Evolutionary conservation across 108 stramenopile species (phyloP).

Genomic region (Discostella pseudostelligera): DNA sequence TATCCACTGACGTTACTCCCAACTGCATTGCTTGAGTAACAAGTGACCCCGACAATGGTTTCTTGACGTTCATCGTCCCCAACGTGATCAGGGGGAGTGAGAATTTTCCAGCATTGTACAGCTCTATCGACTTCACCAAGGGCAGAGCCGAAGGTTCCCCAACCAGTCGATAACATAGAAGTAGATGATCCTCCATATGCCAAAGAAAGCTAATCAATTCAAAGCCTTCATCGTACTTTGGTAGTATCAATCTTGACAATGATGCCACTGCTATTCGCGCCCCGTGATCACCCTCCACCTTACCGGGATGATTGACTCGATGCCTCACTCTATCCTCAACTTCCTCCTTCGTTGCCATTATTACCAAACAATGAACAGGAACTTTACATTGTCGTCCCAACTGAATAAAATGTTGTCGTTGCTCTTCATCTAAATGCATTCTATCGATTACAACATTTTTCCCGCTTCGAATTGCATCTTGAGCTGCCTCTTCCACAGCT

Average conservation of each 20-base stretch:
- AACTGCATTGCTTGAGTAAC: slow-evolving; percentile 37
- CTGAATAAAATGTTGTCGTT: slow-evolving; percentile 54
- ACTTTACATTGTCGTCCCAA: slow-evolving; percentile 44
- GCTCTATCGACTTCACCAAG: slow-evolving; percentile 7
- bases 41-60: slow-evolving; percentile 29
- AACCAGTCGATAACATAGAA: slow-evolving; percentile 15
- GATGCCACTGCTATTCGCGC: slow-evolving; percentile 54
- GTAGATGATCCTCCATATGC: slow-evolving; percentile 22
- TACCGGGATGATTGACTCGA: slow-evolving; percentile 75
- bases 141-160: not conserved
- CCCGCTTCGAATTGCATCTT: slow-evolving; percentile 37
- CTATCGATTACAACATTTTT: slow-evolving; percentile 73
- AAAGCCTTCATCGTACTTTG: slow-evolving; percentile 66
- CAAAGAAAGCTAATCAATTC: slow-evolving; percentile 49
- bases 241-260: slow-evolving; percentile 42
- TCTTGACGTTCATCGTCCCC: slow-evolving; percentile 69
- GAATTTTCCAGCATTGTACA: slow-evolving; percentile 19
- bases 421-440: slow-evolving; percentile 72
- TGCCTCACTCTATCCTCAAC: slow-evolving; percentile 55
- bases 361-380: slow-evolving; percentile 60
- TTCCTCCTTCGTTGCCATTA: slow-evolving; percentile 53
- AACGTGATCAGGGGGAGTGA: slow-evolving; percentile 55
- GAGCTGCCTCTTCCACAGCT: slow-evolving; percentile 57
- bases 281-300: slow-evolving; percentile 65
- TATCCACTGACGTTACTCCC: slow-evolving; percentile 67